These are phyloP conservation scores for Coniochaeta ligniaria DNA, from an alignment of 2,329 filamentous ascomycete genomes.

Conservation along the genomic window DNA sequence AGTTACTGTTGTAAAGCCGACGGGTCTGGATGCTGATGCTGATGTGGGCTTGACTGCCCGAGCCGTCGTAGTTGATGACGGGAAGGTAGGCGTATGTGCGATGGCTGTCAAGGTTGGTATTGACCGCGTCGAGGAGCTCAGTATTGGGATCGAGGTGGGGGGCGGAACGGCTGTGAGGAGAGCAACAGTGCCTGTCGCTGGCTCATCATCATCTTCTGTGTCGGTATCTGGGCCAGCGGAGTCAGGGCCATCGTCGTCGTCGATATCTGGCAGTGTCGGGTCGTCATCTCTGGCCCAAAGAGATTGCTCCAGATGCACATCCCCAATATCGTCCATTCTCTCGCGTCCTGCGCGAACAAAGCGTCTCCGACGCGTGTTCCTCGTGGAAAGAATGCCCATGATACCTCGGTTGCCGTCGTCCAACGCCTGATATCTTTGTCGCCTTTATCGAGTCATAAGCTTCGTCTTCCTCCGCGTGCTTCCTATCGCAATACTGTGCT, in stretches of 20 bases:
- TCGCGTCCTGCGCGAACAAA: neutral
- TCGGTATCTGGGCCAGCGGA: neutral
- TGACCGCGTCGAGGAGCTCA: neutral
- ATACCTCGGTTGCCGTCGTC: neutral
- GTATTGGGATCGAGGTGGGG: neutral
- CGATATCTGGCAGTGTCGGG: neutral
- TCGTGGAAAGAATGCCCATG: neutral
- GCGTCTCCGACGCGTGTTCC: neutral
- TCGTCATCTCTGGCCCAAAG: neutral
- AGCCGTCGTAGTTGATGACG: neutral
- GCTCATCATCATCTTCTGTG: constrained; percentile 3
- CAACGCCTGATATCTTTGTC: neutral
- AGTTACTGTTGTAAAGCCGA: neutral
- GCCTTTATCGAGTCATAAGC: neutral
- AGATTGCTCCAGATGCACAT: neutral
- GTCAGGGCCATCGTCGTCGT: neutral
- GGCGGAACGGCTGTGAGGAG: constrained; percentile 1
- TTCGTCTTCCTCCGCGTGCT: neutral
- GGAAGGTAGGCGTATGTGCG: neutral
- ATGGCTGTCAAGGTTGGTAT: neutral
- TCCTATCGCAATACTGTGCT: neutral
- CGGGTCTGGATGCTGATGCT: neutral
- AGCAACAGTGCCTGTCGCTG: constrained; percentile 8
- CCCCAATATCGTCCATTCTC: neutral
- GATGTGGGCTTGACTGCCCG: neutral